Percentiles rank a stretch among this genome's conserved stretches.
These are phyloP conservation scores for Paramyrothecium roridum DNA, from an alignment of 2,329 filamentous ascomycete genomes.

Conservation along the genomic window DNA sequence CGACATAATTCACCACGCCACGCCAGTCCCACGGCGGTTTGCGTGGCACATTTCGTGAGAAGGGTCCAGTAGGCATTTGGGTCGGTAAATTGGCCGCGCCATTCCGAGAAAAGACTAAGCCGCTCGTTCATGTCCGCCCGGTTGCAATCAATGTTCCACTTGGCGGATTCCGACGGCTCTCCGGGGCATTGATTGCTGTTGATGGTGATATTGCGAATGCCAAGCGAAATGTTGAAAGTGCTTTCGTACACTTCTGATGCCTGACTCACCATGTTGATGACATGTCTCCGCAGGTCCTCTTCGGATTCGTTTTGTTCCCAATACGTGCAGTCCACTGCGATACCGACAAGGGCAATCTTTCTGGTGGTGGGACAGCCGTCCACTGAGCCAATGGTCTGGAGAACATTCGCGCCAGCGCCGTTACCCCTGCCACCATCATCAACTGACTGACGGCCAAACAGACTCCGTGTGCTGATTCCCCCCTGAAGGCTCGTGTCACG, in stretches of 20 bases:
- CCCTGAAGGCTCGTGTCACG: slow-evolving; percentile 50
- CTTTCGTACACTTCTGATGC: slow-evolving; percentile 86
- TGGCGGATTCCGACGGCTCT: slow-evolving; percentile 60
- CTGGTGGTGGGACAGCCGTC: slow-evolving; percentile 85
- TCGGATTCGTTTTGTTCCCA: slow-evolving; percentile 64
- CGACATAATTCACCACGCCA: slow-evolving; percentile 90
- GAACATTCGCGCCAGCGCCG: slow-evolving; percentile 69
- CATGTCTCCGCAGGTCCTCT: slow-evolving; percentile 62
- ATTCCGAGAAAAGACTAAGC: slow-evolving; percentile 82
- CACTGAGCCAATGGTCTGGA: slow-evolving; percentile 74
- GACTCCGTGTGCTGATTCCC: slow-evolving; percentile 55
- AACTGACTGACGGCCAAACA: slow-evolving; percentile 76
- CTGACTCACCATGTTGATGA: slow-evolving; percentile 80
- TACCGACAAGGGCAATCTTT: slow-evolving; percentile 85
- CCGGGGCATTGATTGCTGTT: slow-evolving; percentile 62
- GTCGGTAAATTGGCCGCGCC: slow-evolving; percentile 77
- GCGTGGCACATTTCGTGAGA: slow-evolving; percentile 77
- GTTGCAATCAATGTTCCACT: slow-evolving; percentile 80
- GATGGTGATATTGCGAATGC: slow-evolving; percentile 80
- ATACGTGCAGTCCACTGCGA: slow-evolving; percentile 92
- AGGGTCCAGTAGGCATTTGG: slow-evolving; percentile 92
- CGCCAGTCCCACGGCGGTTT: slow-evolving; percentile 81
- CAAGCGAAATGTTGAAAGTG: slow-evolving; percentile 92
- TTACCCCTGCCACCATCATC: slow-evolving; percentile 68
- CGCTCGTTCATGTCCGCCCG: slow-evolving; percentile 68